Conservation (phyloP, 2,329 filamentous ascomycete genomes). For the Fusarium solani-melongenae region DNA sequence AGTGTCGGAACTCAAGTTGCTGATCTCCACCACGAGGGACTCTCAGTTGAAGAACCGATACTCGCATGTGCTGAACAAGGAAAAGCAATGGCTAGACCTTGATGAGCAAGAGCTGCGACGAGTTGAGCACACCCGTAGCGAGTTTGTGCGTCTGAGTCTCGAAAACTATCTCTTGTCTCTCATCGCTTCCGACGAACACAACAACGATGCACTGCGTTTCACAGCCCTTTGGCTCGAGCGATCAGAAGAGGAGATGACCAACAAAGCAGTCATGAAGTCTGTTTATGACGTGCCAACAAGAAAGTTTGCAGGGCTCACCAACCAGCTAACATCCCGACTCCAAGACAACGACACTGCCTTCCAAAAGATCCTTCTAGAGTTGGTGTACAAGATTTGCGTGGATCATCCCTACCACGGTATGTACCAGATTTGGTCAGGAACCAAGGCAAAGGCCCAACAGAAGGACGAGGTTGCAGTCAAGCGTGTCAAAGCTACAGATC, state of each 20-base stretch:
- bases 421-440: slow-evolving; percentile 93
- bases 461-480: slow-evolving; percentile 81
- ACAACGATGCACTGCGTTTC: slow-evolving; percentile 91
- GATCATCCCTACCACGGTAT: slow-evolving; percentile 98
- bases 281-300: slow-evolving; percentile 82
- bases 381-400: slow-evolving; percentile 85
- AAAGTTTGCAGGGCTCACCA: slow-evolving; percentile 94
- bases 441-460: slow-evolving; percentile 73
- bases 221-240: slow-evolving; percentile 94
- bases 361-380: slow-evolving; percentile 76
- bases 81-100: slow-evolving; percentile 89
- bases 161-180: slow-evolving; percentile 94
- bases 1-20: slow-evolving; percentile 75
- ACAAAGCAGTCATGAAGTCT: slow-evolving; percentile 77
- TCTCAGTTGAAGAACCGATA: slow-evolving; percentile 67
- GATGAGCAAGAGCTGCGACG: slow-evolving; percentile 89
- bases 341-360: slow-evolving; percentile 78
- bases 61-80: slow-evolving; percentile 72
- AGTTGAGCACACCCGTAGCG: slow-evolving; percentile 78
- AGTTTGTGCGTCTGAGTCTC: slow-evolving; percentile 87
- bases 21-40: slow-evolving; percentile 62
- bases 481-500: slow-evolving; percentile 78
- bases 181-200: slow-evolving; percentile 85
- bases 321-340: slow-evolving; percentile 93
- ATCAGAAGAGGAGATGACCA: slow-evolving; percentile 79